These are phyloP conservation scores for Chlamydomonas incerta DNA, from an alignment of 139 green algal species.

Conservation along the genomic window DNA sequence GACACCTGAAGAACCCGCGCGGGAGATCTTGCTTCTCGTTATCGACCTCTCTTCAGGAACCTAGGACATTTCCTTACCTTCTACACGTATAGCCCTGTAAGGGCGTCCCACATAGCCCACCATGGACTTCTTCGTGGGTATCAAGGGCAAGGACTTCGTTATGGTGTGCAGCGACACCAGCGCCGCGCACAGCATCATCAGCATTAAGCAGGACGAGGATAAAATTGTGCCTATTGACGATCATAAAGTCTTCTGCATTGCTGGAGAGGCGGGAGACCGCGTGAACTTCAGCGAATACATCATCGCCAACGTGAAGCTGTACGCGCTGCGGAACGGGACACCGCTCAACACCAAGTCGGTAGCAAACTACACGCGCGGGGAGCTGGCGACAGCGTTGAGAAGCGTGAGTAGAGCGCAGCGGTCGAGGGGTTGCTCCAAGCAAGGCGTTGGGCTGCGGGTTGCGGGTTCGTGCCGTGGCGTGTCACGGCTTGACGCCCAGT, in stretches of 20 bases:
- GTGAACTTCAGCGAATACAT: constrained; percentile 92
- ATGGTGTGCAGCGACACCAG: constrained; percentile 93
- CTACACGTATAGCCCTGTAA: too few species aligned
- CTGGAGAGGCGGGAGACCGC: constrained; percentile 92
- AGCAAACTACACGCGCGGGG: constrained; percentile 90
- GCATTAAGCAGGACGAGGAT: constrained; percentile 98
- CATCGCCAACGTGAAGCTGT: constrained; percentile 94
- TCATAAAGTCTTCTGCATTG: constrained; percentile 92
- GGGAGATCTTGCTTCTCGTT: too few species aligned
- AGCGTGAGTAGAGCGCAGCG: constrained; percentile 62
- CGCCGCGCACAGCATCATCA: constrained; percentile 93
- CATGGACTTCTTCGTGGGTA: constrained; percentile 75
- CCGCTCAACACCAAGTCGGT: constrained; percentile 90
- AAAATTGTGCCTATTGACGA: constrained; percentile 89
- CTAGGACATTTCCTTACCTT: too few species aligned
- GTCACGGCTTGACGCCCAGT: too few species aligned
- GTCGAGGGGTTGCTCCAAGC: background rate
- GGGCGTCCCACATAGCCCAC: background rate
- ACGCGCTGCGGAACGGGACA: constrained; percentile 87
- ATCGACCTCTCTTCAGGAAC: too few species aligned
- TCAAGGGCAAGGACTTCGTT: constrained; percentile 93
- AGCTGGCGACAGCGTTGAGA: constrained; percentile 94
- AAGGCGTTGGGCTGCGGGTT: too few species aligned
- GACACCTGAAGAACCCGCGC: too few species aligned
- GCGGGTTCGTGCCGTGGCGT: too few species aligned